Percentiles rank a stretch among this genome's conserved stretches.
These are phyloP conservation scores for Areca catechu DNA, from an alignment of 176 grass and related monocot species.

Conservation along the genomic window DNA sequence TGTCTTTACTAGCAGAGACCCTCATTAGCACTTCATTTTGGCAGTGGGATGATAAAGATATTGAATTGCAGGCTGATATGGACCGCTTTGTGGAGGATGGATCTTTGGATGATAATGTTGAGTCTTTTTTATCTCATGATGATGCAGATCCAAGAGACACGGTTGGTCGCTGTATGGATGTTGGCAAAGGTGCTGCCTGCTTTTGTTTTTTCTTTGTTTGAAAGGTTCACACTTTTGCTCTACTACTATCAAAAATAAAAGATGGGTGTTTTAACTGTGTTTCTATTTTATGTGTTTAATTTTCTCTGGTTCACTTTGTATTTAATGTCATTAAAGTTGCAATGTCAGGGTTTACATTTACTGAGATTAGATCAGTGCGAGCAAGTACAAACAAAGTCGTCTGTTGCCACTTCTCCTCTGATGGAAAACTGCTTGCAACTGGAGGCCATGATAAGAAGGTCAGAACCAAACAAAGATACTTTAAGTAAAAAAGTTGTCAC, in stretches of 20 bases:
- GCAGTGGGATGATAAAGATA: not conserved
- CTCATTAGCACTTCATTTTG: not conserved
- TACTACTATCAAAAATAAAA: not conserved
- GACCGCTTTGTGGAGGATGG: constrained; percentile 92
- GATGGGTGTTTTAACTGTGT: not conserved
- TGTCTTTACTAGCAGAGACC: too few species aligned
- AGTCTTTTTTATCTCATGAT: constrained; percentile 99
- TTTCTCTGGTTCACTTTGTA: constrained; percentile 2
- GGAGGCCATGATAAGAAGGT: constrained; percentile 99
- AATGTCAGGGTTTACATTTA: constrained; percentile 70
- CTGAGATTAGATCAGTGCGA: constrained; percentile 45
- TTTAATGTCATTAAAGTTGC: constrained; percentile 4
- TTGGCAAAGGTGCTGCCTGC: constrained; percentile 61
- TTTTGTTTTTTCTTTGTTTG: not conserved
- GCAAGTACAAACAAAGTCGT: constrained; percentile 75
- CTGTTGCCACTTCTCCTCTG: constrained; percentile 92
- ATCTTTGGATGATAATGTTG: constrained; percentile 94
- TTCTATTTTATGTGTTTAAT: constrained; percentile 16
- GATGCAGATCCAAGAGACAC: constrained; percentile 89
- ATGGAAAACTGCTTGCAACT: constrained; percentile 95
- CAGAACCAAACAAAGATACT: not conserved
- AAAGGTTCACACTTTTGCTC: too few species aligned
- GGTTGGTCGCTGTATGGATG: constrained; percentile 79
- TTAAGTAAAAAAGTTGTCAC: too few species aligned
- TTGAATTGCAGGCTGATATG: constrained; percentile 69